Conservation (phyloP, 371 early-diverging fungal genomes). For the Smittium mucronatum region DNA sequence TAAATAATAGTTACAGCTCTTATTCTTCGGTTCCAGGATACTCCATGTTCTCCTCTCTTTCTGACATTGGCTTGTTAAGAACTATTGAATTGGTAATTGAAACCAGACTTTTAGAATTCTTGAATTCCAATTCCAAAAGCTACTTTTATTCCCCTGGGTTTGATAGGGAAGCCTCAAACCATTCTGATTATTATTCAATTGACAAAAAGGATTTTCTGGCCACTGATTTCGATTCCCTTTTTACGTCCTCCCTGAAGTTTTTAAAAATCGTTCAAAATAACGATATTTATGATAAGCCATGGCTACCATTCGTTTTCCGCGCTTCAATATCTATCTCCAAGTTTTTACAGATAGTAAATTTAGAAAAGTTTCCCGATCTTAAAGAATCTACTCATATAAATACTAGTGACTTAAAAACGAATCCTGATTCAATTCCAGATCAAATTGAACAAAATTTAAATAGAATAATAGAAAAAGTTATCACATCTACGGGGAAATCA, state of each 20-base stretch:
- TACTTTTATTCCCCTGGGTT: background rate
- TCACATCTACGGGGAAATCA: background rate
- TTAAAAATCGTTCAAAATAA: background rate
- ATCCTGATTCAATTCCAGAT: background rate
- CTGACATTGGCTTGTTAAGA: conserved; percentile 12
- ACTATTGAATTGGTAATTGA: conserved; percentile 6
- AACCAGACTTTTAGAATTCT: background rate
- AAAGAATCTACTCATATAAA: no score
- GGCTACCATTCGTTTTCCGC: background rate
- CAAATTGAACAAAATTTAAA: background rate
- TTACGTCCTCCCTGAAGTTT: background rate
- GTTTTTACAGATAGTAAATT: background rate
- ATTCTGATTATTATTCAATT: background rate
- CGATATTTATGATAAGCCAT: background rate
- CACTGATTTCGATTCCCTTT: background rate
- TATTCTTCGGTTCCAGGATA: background rate
- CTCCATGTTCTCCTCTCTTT: background rate
- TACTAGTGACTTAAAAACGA: background rate
- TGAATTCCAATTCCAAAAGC: background rate
- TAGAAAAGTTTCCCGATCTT: background rate
- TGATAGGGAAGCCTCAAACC: background rate
- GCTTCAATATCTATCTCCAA: background rate
- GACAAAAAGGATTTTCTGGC: background rate
- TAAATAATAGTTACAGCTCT: background rate
- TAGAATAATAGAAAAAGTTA: conserved; percentile 5